These are phyloP conservation scores for Somion occarium DNA, from an alignment of 1,284 basidiomycete genomes.

Conservation along the genomic window DNA sequence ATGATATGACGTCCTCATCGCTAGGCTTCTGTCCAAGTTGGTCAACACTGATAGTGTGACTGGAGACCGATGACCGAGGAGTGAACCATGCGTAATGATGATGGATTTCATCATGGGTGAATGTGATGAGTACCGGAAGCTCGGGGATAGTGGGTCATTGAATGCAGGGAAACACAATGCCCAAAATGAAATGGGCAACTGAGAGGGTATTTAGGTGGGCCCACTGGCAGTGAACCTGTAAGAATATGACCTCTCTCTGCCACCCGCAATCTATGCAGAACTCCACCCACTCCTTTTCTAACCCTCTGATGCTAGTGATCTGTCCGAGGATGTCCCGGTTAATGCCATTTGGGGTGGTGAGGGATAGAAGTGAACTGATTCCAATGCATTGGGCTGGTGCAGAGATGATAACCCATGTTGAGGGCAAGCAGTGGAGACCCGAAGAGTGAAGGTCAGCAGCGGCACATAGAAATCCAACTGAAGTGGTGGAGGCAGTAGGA, in stretches of 20 bases:
- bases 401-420: neutral
- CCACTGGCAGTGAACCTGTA: neutral
- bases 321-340: neutral
- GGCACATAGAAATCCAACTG: too few species aligned
- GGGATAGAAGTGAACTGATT: neutral
- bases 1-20: neutral
- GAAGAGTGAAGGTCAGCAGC: too few species aligned
- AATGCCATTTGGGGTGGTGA: neutral
- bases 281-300: neutral
- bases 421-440: too few species aligned
- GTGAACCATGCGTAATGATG: neutral
- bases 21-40: neutral
- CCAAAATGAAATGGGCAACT: neutral
- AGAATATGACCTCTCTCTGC: neutral
- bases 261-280: constrained; percentile 1
- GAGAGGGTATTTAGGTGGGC: too few species aligned
- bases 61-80: neutral
- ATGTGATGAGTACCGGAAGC: neutral
- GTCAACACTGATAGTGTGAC: neutral
- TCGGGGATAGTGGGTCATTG: neutral
- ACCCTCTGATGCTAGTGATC: neutral
- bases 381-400: neutral
- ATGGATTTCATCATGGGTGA: neutral
- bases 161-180: neutral
- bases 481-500: too few species aligned